These are phyloP conservation scores for Lepiota brunneoincarnata DNA, from an alignment of 768 basidiomycete genomes.

Conservation along the genomic window DNA sequence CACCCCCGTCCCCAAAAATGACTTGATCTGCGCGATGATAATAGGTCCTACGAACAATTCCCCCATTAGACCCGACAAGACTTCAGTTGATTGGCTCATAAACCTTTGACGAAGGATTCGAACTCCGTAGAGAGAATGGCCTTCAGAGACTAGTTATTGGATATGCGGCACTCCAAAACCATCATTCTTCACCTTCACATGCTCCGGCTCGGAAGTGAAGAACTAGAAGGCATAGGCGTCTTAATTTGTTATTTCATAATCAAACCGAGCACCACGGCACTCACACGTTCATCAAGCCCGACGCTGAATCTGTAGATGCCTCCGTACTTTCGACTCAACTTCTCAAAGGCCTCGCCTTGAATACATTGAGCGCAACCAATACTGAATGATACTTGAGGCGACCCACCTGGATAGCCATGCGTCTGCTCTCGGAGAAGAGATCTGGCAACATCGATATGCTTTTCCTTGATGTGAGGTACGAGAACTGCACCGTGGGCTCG, in stretches of 20 bases:
- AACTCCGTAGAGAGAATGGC: slow-evolving; percentile 46
- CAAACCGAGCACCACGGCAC: background rate
- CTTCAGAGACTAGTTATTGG: slow-evolving; percentile 9
- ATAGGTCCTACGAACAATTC: slow-evolving; percentile 22
- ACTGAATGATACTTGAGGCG: too few species aligned
- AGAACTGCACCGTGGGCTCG: slow-evolving; percentile 29
- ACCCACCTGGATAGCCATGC: slow-evolving; percentile 32
- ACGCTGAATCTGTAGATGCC: slow-evolving; percentile 17
- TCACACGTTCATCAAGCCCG: slow-evolving; percentile 26
- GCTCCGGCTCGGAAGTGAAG: slow-evolving; percentile 24
- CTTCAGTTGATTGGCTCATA: background rate
- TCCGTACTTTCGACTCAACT: slow-evolving; percentile 19
- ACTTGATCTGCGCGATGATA: slow-evolving; percentile 23
- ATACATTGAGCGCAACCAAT: background rate
- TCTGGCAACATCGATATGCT: slow-evolving; percentile 19
- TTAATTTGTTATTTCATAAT: background rate
- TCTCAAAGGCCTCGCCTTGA: background rate
- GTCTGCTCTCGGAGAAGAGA: slow-evolving; percentile 23
- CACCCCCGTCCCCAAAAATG: slow-evolving; percentile 51
- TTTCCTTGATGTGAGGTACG: slow-evolving; percentile 28
- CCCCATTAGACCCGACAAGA: slow-evolving; percentile 3
- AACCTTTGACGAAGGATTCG: slow-evolving; percentile 40
- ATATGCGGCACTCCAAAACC: too few species aligned
- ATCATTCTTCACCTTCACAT: slow-evolving; percentile 30
- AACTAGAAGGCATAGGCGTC: slow-evolving; percentile 22